These are phyloP conservation scores for Tolypocladium album DNA, from an alignment of 2,329 filamentous ascomycete species.

Conservation along the genomic window DNA sequence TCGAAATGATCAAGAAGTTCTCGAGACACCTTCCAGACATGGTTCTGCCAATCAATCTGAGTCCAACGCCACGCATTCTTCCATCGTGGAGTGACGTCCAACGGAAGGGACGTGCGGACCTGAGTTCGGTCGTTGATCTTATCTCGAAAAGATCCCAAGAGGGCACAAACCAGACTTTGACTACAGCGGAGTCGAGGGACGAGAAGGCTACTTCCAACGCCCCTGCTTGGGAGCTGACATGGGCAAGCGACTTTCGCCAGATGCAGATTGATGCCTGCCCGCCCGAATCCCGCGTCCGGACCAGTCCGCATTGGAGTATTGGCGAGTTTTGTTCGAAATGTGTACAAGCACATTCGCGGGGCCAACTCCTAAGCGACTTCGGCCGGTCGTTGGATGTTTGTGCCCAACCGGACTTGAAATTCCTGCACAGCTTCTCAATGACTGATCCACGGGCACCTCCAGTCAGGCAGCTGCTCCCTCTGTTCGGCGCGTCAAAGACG, in stretches of 20 bases:
- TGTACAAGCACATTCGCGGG: conserved; percentile 51
- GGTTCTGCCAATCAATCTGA: conserved; percentile 73
- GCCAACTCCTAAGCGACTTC: conserved; percentile 59
- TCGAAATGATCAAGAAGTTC: conserved; percentile 62
- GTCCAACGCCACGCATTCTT: conserved; percentile 27
- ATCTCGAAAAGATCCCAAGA: conserved; percentile 15
- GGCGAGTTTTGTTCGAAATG: conserved; percentile 55
- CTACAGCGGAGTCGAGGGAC: background rate
- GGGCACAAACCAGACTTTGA: conserved; percentile 1
- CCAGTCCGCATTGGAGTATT: conserved; percentile 50
- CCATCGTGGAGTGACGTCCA: conserved; percentile 49
- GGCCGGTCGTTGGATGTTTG: conserved; percentile 55
- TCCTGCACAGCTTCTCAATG: conserved; percentile 64
- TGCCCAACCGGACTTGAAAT: conserved; percentile 64
- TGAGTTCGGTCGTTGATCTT: conserved; percentile 17
- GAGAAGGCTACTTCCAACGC: background rate
- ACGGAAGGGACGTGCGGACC: conserved; percentile 7
- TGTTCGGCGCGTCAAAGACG: conserved; percentile 68
- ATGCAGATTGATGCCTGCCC: conserved; percentile 46
- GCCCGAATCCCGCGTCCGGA: conserved; percentile 47
- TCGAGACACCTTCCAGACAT: conserved; percentile 67
- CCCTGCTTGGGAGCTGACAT: background rate
- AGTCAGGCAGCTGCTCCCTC: conserved; percentile 54
- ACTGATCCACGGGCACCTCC: conserved; percentile 51
- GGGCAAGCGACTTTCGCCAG: conserved; percentile 23